A percentile compares a stretch with the other conserved stretches of the same genome.
Evolutionary conservation across 2,329 filamentous ascomycete species (phyloP).

Genomic region (Didymella pomorum): DNA sequence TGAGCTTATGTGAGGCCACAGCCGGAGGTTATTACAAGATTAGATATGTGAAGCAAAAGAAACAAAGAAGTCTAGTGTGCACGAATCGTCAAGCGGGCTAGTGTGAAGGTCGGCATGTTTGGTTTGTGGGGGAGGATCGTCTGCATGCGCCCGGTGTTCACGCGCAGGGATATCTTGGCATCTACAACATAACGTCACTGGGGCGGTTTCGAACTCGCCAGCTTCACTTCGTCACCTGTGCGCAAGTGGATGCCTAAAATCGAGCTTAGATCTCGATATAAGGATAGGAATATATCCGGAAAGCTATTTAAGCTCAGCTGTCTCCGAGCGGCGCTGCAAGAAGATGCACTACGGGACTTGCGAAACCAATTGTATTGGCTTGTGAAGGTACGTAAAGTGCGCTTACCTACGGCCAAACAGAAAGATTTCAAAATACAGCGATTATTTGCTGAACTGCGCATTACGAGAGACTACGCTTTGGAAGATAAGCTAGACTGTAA

Average conservation of each 20-base stretch:
- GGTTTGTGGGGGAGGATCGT: constrained; percentile 17
- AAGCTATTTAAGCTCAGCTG: not conserved
- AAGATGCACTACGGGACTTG: not conserved
- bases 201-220: not conserved
- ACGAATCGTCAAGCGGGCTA: constrained; percentile 3
- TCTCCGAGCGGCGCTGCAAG: not conserved
- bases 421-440: not conserved
- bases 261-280: not conserved
- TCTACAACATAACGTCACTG: constrained; percentile 21
- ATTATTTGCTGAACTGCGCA: not conserved
- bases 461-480: not conserved
- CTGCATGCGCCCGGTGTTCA: constrained; percentile 16
- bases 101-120: constrained; percentile 11
- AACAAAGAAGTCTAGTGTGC: not conserved
- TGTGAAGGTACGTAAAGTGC: not conserved
- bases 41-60: not conserved
- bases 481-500: not conserved
- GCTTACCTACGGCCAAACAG: constrained; percentile 11
- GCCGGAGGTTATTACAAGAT: not conserved
- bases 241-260: not conserved
- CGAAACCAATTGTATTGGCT: not conserved
- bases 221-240: not conserved
- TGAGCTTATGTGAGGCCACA: not conserved
- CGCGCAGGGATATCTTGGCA: constrained; percentile 18
- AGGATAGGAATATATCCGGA: not conserved